Conservation (phyloP, 129 eudicot species). For the Tagetes patula region DNA sequence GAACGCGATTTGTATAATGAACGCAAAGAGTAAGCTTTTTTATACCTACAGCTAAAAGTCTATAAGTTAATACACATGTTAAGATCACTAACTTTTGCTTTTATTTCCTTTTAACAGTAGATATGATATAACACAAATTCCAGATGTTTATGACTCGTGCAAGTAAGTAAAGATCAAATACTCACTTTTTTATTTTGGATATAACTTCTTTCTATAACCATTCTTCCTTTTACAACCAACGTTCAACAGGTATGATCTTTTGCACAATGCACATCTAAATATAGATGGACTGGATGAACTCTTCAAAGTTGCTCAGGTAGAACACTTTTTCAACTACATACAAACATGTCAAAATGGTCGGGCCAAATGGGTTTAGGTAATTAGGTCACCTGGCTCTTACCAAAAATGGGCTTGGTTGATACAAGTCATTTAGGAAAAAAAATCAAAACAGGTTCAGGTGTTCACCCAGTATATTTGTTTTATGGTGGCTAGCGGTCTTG, state of each 20-base stretch:
- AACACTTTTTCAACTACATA: no score
- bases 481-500: not conserved
- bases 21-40: constrained; percentile 77
- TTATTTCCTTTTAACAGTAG: constrained; percentile 55
- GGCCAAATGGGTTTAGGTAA: not conserved
- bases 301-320: constrained; percentile 91
- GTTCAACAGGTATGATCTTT: constrained; percentile 71
- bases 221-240: constrained; percentile 13
- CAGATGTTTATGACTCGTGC: constrained; percentile 97
- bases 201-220: constrained; percentile 9
- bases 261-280: constrained; percentile 94
- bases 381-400: not conserved
- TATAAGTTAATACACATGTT: not conserved
- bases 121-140: constrained; percentile 90
- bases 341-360: no score
- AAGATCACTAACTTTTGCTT: constrained; percentile 30
- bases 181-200: constrained; percentile 5
- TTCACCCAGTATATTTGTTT: not conserved
- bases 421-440: not conserved
- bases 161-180: constrained; percentile 56
- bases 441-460: not conserved
- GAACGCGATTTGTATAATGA: constrained; percentile 93
- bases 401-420: not conserved
- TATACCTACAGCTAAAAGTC: constrained; percentile 13
- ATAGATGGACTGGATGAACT: constrained; percentile 88